Percentiles rank a stretch among this genome's conserved stretches.
phyloP scores from a whole-genome alignment of 371 early-diverging fungal species.

The Nematocida sp. region DNA sequence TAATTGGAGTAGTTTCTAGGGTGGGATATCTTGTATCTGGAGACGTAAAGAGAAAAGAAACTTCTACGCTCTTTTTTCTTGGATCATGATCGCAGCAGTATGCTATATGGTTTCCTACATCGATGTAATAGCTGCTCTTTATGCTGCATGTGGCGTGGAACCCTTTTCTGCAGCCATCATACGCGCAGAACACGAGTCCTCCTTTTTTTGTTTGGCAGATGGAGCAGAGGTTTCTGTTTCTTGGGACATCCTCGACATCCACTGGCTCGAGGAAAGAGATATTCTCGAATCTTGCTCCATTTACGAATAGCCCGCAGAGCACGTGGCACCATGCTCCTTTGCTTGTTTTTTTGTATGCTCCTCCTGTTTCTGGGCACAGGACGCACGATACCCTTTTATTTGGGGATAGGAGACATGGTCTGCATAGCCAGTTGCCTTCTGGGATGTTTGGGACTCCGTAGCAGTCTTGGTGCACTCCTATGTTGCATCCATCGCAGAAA shows the following conservation, averaged over 20 bases:
- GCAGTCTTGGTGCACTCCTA: slow-evolving; percentile 96
- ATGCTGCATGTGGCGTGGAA: slow-evolving; percentile 90
- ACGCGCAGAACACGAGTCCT: slow-evolving; percentile 85
- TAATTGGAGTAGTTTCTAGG: slow-evolving; percentile 19
- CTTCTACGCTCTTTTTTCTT: slow-evolving; percentile 49
- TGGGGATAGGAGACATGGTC: slow-evolving; percentile 79
- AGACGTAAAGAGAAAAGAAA: slow-evolving; percentile 1
- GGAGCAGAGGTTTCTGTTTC: slow-evolving; percentile 79
- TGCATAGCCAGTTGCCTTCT: slow-evolving; percentile 94
- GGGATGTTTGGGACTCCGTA: slow-evolving; percentile 97
- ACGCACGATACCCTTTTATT: slow-evolving; percentile 75
- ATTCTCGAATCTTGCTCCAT: slow-evolving; percentile 81
- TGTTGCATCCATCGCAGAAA: slow-evolving; percentile 94
- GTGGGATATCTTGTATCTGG: slow-evolving; percentile 43
- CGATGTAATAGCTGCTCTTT: slow-evolving; percentile 76
- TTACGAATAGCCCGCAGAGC: slow-evolving; percentile 86
- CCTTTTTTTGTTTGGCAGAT: slow-evolving; percentile 77
- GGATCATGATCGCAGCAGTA: slow-evolving; percentile 79
- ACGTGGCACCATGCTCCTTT: slow-evolving; percentile 87
- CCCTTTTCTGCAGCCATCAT: slow-evolving; percentile 76
- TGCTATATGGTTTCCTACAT: slow-evolving; percentile 69
- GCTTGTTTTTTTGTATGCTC: slow-evolving; percentile 88
- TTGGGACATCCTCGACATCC: slow-evolving; percentile 77
- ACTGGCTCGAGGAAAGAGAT: slow-evolving; percentile 90
- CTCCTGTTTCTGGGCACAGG: slow-evolving; percentile 83